Conservation (phyloP, 169 alveolate genomes). For the Plasmodium knowlesi region DNA sequence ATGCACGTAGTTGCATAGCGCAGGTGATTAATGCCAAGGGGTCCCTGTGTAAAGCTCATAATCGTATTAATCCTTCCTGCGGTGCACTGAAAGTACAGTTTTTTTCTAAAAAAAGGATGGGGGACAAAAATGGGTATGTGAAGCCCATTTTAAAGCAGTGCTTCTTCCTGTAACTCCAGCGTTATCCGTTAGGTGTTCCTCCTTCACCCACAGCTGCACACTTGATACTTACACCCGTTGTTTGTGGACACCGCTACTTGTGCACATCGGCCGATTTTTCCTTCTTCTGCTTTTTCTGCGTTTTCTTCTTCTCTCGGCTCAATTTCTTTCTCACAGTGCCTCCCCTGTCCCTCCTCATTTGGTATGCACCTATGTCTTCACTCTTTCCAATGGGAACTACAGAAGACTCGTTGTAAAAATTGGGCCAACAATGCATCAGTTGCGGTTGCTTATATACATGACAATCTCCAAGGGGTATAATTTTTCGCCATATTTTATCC, state of each 20-base stretch:
- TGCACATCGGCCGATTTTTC: constrained; percentile 36
- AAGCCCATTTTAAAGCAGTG: neutral
- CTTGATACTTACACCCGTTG: neutral
- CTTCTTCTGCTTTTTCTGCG: constrained; percentile 69
- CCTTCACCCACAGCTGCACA: neutral
- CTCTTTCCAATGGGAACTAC: constrained; percentile 7
- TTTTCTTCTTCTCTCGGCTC: constrained; percentile 72
- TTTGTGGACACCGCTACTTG: constrained; percentile 7
- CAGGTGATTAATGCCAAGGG: too few species aligned
- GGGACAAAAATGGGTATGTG: neutral
- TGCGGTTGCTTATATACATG: neutral
- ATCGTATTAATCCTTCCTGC: too few species aligned
- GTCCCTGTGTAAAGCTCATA: too few species aligned
- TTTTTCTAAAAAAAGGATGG: neutral
- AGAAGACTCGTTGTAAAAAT: constrained; percentile 30
- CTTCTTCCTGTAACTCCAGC: neutral
- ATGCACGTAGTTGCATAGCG: too few species aligned
- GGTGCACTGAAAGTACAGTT: too few species aligned
- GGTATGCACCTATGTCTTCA: constrained; percentile 6
- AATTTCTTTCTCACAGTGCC: constrained; percentile 74
- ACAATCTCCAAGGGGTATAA: neutral
- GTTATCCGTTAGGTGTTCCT: neutral
- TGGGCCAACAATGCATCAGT: neutral
- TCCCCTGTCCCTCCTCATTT: constrained; percentile 76
- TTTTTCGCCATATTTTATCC: neutral